Percentiles rank a stretch among this genome's conserved stretches.
phyloP scores from a whole-genome alignment of 2,329 filamentous ascomycete species.

The Scedosporium minutisporum region DNA sequence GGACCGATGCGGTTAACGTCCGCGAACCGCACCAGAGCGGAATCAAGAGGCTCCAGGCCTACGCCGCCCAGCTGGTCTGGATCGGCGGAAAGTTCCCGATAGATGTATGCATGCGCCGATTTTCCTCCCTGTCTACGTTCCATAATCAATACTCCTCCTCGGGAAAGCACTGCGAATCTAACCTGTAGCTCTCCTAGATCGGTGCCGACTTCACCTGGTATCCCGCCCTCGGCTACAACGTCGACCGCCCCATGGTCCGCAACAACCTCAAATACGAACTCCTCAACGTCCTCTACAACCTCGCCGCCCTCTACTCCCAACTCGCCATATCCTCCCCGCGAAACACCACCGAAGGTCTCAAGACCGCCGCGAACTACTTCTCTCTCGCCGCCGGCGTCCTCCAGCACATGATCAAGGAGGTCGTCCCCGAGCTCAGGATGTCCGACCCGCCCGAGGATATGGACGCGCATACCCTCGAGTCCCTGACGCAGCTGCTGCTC shows the following conservation, averaged over 20 bases:
- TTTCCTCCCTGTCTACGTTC: neutral
- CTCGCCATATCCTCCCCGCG: constrained; percentile 74
- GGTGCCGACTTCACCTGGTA: constrained; percentile 97
- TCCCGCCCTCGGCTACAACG: constrained; percentile 83
- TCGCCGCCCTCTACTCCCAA: constrained; percentile 88
- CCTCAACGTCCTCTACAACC: constrained; percentile 86
- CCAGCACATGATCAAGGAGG: constrained; percentile 61
- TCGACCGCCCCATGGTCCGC: constrained; percentile 56
- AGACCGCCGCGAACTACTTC: constrained; percentile 82
- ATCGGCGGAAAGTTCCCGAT: constrained; percentile 92
- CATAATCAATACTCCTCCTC: neutral
- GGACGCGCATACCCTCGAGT: constrained; percentile 79
- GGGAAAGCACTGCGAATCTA: neutral
- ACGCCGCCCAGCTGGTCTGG: constrained; percentile 89
- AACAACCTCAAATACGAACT: constrained; percentile 73
- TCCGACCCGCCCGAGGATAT: constrained; percentile 87
- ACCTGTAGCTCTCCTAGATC: constrained; percentile 42
- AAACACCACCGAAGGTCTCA: constrained; percentile 71
- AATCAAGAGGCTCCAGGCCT: constrained; percentile 77
- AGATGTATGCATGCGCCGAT: constrained; percentile 49
- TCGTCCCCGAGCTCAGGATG: constrained; percentile 74
- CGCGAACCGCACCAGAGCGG: constrained; percentile 82
- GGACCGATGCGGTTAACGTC: constrained; percentile 78
- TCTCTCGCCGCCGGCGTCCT: constrained; percentile 80
- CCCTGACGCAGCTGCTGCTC: constrained; percentile 71